A percentile compares a stretch with the other conserved stretches of the same genome.
Conservation (phyloP, 331 rosid genomes). For the Malus hybrid region DNA sequence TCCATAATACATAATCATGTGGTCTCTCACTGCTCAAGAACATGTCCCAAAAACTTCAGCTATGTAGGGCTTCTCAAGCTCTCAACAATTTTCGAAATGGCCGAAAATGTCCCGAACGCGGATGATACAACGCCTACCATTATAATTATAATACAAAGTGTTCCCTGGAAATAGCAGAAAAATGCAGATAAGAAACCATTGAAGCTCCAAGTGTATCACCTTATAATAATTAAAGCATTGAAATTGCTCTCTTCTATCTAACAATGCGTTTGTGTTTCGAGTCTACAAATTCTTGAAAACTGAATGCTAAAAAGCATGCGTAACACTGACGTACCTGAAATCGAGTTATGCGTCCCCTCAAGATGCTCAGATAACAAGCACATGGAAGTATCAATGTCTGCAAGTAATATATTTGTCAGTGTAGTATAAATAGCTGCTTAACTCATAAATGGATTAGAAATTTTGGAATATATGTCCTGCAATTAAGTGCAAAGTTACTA, state of each 20-base stretch:
- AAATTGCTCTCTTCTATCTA: neutral
- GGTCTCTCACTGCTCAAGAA: too few species aligned
- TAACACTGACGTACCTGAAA: conserved; percentile 45
- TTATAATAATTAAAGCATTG: neutral
- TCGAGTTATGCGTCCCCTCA: conserved; percentile 51
- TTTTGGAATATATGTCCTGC: neutral
- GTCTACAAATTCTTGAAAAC: neutral
- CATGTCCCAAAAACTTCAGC: neutral
- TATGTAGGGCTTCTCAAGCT: conserved; percentile 23
- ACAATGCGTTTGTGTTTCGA: neutral
- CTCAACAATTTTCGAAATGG: conserved; percentile 51
- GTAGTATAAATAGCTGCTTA: neutral
- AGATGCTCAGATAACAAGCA: conserved; percentile 70
- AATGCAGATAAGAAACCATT: neutral
- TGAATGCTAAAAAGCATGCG: neutral
- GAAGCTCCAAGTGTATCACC: neutral
- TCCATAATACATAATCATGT: too few species aligned
- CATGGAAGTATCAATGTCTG: conserved; percentile 97
- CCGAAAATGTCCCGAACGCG: conserved; percentile 62
- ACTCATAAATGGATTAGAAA: neutral
- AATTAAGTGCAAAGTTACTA: neutral
- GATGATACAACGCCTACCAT: conserved; percentile 52
- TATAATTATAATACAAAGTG: conserved; percentile 46
- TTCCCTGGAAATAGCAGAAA: conserved; percentile 30
- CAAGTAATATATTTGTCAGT: conserved; percentile 1